These are phyloP conservation scores for Huntiella abstrusa DNA, from an alignment of 2,329 filamentous ascomycete species.

Conservation along the genomic window DNA sequence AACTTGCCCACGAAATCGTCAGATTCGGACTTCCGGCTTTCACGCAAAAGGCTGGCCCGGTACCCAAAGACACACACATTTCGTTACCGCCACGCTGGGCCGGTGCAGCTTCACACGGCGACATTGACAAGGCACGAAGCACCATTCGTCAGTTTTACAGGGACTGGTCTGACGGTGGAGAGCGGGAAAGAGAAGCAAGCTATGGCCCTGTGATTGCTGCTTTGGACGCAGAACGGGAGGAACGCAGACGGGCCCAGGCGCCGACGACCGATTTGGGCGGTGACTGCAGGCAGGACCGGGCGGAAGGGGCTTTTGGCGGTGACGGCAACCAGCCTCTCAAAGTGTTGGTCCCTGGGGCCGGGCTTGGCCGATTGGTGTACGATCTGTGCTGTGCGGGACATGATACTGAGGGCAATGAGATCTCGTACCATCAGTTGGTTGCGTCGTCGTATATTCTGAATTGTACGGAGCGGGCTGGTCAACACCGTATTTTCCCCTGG, in stretches of 20 bases:
- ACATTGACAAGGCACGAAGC: slow-evolving; percentile 80
- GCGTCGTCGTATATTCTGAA: slow-evolving; percentile 65
- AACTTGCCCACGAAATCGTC: slow-evolving; percentile 63
- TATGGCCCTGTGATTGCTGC: slow-evolving; percentile 55
- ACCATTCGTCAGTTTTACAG: slow-evolving; percentile 87
- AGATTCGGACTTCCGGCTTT: slow-evolving; percentile 50
- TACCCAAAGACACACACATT: slow-evolving; percentile 17
- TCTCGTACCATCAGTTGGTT: slow-evolving; percentile 91
- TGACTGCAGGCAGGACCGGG: no score
- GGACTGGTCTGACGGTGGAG: slow-evolving; percentile 75
- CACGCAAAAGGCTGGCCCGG: slow-evolving; percentile 5
- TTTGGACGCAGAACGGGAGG: slow-evolving; percentile 32
- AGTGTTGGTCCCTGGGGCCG: slow-evolving; percentile 77
- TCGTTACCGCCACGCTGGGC: slow-evolving; percentile 46
- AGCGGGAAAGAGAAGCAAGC: slow-evolving; percentile 52
- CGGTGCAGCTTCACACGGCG: slow-evolving; percentile 48
- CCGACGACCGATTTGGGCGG: no score
- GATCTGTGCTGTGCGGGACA: slow-evolving; percentile 62
- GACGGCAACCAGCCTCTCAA: slow-evolving; percentile 22
- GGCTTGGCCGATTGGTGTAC: slow-evolving; percentile 73
- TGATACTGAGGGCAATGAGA: slow-evolving; percentile 74
- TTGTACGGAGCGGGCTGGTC: slow-evolving; percentile 35
- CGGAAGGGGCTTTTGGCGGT: background rate
- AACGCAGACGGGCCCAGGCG: background rate
- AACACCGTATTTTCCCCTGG: slow-evolving; percentile 70